Evolutionary conservation across 352 stramenopile species (phyloP).

Genomic region (Phytophthora syringae): DNA sequence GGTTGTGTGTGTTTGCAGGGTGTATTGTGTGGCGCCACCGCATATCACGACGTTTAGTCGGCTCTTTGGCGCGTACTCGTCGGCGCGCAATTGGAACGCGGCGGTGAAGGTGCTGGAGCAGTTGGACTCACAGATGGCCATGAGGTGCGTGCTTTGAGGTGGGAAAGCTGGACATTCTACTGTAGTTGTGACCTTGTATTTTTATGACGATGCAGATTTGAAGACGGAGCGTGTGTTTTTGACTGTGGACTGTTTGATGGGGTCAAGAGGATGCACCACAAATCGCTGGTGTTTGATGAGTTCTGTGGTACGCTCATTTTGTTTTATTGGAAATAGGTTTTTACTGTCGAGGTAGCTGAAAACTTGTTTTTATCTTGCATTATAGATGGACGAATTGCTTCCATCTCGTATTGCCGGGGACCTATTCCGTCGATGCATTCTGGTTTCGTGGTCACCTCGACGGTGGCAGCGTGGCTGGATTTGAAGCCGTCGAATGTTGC

Average conservation of each 20-base stretch:
- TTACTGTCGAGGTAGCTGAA: background rate
- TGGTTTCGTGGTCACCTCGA: constrained; percentile 83
- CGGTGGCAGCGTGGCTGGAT: constrained; percentile 83
- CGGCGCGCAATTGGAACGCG: constrained; percentile 68
- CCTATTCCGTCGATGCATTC: constrained; percentile 86
- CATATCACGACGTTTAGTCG: constrained; percentile 84
- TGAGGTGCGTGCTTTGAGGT: constrained; percentile 46
- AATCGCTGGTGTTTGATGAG: constrained; percentile 82
- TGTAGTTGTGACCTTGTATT: no score
- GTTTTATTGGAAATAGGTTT: no score
- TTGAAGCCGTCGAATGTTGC: constrained; percentile 78
- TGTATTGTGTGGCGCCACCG: constrained; percentile 80
- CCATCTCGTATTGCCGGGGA: constrained; percentile 77
- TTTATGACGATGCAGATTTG: constrained; percentile 53
- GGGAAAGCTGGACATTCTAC: background rate
- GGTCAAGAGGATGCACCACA: constrained; percentile 83
- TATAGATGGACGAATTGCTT: constrained; percentile 81
- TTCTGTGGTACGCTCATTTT: constrained; percentile 72
- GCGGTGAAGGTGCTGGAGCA: constrained; percentile 79
- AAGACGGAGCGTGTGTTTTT: constrained; percentile 82
- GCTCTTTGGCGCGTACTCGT: constrained; percentile 69
- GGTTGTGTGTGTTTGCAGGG: constrained; percentile 38
- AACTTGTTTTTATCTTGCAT: background rate
- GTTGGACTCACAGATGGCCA: constrained; percentile 66
- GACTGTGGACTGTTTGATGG: constrained; percentile 88